phyloP scores from a whole-genome alignment of 176 grass and related monocot genomes.

The Alloteropsis semialata region DNA sequence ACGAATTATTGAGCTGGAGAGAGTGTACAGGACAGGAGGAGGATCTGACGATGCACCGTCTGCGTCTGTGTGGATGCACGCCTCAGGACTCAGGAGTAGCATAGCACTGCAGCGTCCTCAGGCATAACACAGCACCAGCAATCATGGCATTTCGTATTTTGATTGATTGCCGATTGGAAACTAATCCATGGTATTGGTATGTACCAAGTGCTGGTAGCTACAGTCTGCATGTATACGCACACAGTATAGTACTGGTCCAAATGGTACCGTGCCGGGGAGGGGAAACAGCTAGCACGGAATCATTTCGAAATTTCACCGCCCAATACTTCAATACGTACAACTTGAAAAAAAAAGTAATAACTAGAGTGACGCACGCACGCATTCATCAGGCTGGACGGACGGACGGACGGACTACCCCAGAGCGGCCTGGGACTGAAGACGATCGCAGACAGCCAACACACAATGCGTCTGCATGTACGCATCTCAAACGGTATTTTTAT shows the following conservation, averaged over 20 bases:
- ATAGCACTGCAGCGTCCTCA: too few species aligned
- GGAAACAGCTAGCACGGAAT: not conserved
- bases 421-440: too few species aligned
- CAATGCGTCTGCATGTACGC: not conserved
- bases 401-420: too few species aligned
- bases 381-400: too few species aligned
- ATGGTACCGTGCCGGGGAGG: too few species aligned
- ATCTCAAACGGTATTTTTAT: not conserved
- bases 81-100: not conserved
- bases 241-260: constrained; percentile 9
- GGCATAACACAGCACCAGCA: not conserved
- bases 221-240: not conserved
- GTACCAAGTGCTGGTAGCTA: not conserved
- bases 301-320: not conserved
- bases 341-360: too few species aligned
- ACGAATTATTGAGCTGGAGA: too few species aligned
- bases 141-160: not conserved
- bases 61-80: not conserved
- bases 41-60: too few species aligned
- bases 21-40: too few species aligned
- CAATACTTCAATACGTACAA: not conserved
- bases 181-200: not conserved
- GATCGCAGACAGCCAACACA: not conserved
- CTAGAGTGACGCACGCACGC: too few species aligned
- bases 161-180: too few species aligned